Percentiles rank a stretch among this genome's conserved stretches.
These are phyloP conservation scores for Thelonectria olida DNA, from an alignment of 2,329 filamentous ascomycete species.

Conservation along the genomic window DNA sequence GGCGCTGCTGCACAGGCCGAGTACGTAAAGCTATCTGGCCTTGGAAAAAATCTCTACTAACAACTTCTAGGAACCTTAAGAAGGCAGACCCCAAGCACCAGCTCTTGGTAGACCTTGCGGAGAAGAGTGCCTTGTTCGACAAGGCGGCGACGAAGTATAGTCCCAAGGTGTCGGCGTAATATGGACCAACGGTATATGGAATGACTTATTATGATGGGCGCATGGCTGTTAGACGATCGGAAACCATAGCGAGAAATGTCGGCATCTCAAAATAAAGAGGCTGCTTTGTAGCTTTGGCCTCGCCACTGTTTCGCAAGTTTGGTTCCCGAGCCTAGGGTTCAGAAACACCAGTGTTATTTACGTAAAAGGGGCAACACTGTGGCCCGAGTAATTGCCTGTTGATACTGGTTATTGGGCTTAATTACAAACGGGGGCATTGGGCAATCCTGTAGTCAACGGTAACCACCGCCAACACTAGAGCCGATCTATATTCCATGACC, in stretches of 20 bases:
- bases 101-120: slow-evolving; percentile 77
- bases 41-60: slow-evolving; percentile 33
- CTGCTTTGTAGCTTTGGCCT: slow-evolving; percentile 6
- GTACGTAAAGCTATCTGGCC: slow-evolving; percentile 56
- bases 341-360: not conserved
- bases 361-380: not conserved
- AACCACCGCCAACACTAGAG: too few relatives aligned
- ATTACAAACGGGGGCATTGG: too few relatives aligned
- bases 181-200: slow-evolving; percentile 25
- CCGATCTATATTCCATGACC: too few relatives aligned
- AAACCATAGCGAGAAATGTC: slow-evolving; percentile 33
- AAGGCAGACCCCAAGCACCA: slow-evolving; percentile 73
- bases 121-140: slow-evolving; percentile 90
- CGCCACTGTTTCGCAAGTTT: not conserved
- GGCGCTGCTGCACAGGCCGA: slow-evolving; percentile 68
- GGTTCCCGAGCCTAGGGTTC: not conserved
- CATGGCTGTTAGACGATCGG: slow-evolving; percentile 39
- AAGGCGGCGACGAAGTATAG: slow-evolving; percentile 87
- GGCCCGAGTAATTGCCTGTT: too few relatives aligned
- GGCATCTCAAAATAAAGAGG: slow-evolving; percentile 24
- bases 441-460: too few relatives aligned
- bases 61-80: slow-evolving; percentile 59
- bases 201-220: slow-evolving; percentile 44
- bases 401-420: too few relatives aligned
- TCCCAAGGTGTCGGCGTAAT: slow-evolving; percentile 75